Evolutionary conservation across 352 stramenopile species (phyloP).

Genomic region (Pythium dissimile): DNA sequence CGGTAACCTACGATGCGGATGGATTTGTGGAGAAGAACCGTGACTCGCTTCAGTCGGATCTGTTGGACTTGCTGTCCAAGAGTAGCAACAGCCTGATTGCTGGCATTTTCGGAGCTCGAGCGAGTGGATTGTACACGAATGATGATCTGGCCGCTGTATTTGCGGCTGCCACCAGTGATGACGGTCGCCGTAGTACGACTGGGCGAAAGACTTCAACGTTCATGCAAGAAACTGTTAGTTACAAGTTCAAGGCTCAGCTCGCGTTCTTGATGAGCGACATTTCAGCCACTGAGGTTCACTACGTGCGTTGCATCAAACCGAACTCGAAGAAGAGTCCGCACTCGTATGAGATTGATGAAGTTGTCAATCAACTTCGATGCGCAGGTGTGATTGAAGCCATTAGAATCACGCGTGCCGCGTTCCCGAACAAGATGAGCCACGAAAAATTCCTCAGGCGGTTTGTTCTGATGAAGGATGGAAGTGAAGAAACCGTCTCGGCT

Average conservation of each 20-base stretch:
- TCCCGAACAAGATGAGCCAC: constrained; percentile 94
- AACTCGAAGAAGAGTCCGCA: constrained; percentile 77
- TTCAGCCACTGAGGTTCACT: constrained; percentile 80
- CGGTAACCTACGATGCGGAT: constrained; percentile 76
- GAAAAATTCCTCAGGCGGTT: constrained; percentile 84
- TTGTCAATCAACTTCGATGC: constrained; percentile 87
- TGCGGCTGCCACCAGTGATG: constrained; percentile 37
- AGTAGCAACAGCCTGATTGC: constrained; percentile 75
- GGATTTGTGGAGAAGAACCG: constrained; percentile 90
- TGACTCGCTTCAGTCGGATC: constrained; percentile 76
- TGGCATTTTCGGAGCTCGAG: constrained; percentile 57
- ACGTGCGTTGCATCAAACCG: constrained; percentile 91
- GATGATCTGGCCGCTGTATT: constrained; percentile 52
- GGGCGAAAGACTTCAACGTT: constrained; percentile 72
- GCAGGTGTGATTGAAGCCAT: constrained; percentile 90
- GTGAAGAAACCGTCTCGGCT: constrained; percentile 15
- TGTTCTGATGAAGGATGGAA: constrained; percentile 60
- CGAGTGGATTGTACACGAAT: constrained; percentile 53
- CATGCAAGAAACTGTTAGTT: constrained; percentile 87
- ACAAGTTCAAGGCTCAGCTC: constrained; percentile 89
- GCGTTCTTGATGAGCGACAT: constrained; percentile 86
- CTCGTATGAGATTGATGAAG: constrained; percentile 81
- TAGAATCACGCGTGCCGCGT: constrained; percentile 85
- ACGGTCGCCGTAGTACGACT: constrained; percentile 34
- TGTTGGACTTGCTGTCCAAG: constrained; percentile 63